These are phyloP conservation scores for Populus hybrid DNA, from an alignment of 441 rosid genomes.

Conservation along the genomic window DNA sequence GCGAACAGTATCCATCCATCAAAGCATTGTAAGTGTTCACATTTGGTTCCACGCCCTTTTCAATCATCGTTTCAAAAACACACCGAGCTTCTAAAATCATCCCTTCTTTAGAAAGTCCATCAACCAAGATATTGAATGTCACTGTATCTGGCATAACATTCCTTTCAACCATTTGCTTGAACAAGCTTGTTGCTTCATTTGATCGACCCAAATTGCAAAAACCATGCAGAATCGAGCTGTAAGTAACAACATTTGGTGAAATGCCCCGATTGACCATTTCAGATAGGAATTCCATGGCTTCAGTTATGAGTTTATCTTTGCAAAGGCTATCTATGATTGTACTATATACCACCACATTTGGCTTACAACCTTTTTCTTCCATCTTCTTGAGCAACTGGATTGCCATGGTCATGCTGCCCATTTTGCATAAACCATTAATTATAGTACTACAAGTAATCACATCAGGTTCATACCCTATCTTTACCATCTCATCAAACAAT, in stretches of 20 bases:
- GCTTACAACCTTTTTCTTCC: conserved; percentile 2
- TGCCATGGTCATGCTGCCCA: neutral
- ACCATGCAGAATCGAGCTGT: neutral
- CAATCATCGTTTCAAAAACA: neutral
- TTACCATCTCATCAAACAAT: conserved; percentile 2
- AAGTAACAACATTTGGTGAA: conserved; percentile 6
- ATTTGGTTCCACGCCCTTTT: neutral
- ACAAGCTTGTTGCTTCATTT: neutral
- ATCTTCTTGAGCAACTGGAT: neutral
- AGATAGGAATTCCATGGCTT: conserved; percentile 5
- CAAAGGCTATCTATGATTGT: conserved; percentile 7
- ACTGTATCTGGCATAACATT: neutral
- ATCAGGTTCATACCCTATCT: neutral
- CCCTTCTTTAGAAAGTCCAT: conserved; percentile 12
- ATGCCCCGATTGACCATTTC: conserved; percentile 10
- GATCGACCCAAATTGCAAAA: conserved; percentile 1
- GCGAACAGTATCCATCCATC: conserved; percentile 14
- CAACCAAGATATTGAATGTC: conserved; percentile 8
- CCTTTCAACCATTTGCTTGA: neutral
- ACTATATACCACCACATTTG: neutral
- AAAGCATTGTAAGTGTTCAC: conserved; percentile 6
- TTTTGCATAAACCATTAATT: neutral
- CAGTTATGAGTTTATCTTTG: neutral
- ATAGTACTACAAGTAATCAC: neutral
- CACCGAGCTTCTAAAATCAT: neutral